Evolutionary conservation across 1,284 basidiomycete genomes (phyloP), one percentile per base, ranked within the genome.

Genomic region (Rhodofomes roseus): DNA sequence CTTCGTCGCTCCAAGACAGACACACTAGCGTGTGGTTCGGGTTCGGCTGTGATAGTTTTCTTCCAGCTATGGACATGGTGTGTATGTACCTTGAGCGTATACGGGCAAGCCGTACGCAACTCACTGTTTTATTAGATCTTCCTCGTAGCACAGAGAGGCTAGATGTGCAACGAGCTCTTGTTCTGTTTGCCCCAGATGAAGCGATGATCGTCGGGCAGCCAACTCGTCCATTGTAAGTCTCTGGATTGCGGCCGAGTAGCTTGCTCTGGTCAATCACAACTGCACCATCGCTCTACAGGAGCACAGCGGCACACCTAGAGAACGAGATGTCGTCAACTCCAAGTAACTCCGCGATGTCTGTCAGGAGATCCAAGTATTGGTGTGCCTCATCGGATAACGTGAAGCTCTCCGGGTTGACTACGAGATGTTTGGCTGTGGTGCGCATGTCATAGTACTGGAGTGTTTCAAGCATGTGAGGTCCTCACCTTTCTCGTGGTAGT

Each of bases 121-220:
- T 27, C 50, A 81, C 80, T 73, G 74, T 40, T 70, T 68, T 6
- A 80, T 68, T 1, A 79, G 66, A 7, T 56, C 52, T 31, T 71
- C 67, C 62, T 81, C 76, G 54, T 77, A 73, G 40, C 65, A 63
- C 18, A 71, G 54, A 1, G 65, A 63, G 11, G 71, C 67, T 0
- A 81, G 65, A 62, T 79, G 72, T 6, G 60, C 62, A 16, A 64
- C 60, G 1, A 83, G 69, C 55, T 79, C 74, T 18, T 71, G 66
- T 58, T 80, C 76, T 1, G 75, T 71, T 4, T 66, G 69, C 34
- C 62, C 55, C 2, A 80, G 65, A 2, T 69, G 70, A 29, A 74
- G 69, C 9, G 77, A 59, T 0, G 74, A 72, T 11, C 72, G 68
- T 43, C 69, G 66, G 9, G 74, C 56, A 0, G 70, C 60, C 2